Evolutionary conservation across 1,284 basidiomycete genomes (phyloP).

Genomic region (Ceratobasidium sp.): DNA sequence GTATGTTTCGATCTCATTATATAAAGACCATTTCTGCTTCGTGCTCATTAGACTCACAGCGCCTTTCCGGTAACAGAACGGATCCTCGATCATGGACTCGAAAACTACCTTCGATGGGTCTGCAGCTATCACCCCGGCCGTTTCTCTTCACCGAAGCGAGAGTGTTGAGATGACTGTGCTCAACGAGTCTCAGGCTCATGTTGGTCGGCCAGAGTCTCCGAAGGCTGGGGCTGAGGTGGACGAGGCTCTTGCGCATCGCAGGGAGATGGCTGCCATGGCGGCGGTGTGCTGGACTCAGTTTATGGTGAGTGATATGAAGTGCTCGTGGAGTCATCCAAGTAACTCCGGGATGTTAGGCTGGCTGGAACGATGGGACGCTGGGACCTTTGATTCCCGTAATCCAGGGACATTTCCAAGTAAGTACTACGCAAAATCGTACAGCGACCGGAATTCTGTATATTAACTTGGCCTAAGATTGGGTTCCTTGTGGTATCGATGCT

Average conservation of each 20-base stretch:
- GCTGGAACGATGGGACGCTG: conserved; percentile 41
- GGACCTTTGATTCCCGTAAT: conserved; percentile 38
- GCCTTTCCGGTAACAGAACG: neutral
- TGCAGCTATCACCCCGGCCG: conserved; percentile 1
- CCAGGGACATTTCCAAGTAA: conserved; percentile 38
- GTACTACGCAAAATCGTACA: neutral
- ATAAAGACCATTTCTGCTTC: neutral
- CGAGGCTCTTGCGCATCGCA: neutral
- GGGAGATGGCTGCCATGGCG: conserved; percentile 22
- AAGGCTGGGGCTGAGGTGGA: neutral
- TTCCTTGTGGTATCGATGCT: conserved; percentile 39
- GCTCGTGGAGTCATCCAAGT: no score
- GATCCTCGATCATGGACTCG: conserved; percentile 3
- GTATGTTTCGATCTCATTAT: neutral
- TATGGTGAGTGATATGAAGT: no score
- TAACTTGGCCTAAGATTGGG: conserved; percentile 9
- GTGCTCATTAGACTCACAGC: neutral
- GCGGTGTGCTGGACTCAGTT: conserved; percentile 30
- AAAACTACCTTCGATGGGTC: conserved; percentile 5
- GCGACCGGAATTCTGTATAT: neutral
- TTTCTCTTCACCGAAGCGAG: neutral
- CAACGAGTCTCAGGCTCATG: neutral
- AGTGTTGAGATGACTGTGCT: conserved; percentile 20
- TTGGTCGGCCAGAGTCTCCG: neutral
- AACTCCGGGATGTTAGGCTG: no score